Conservation (phyloP, 2,329 filamentous ascomycete species). For the Cordyceps javanica region DNA sequence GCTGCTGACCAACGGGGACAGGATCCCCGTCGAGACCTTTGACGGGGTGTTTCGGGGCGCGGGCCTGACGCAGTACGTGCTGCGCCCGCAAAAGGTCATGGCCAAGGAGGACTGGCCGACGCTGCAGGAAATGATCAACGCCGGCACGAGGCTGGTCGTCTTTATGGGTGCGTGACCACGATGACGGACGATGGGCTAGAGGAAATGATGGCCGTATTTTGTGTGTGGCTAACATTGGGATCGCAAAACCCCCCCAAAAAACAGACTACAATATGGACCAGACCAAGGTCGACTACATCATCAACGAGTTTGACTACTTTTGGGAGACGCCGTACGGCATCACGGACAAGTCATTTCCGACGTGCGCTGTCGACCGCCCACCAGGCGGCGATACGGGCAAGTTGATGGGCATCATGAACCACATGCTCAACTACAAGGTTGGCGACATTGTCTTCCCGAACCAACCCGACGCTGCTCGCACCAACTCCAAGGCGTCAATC, state of each 20-base stretch:
- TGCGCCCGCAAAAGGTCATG: conserved; percentile 36
- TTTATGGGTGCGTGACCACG: conserved; percentile 53
- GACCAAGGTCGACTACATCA: conserved; percentile 51
- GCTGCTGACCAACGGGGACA: conserved; percentile 57
- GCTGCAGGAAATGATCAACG: conserved; percentile 56
- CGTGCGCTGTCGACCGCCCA: conserved; percentile 61
- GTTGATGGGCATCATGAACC: conserved; percentile 41
- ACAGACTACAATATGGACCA: conserved; percentile 56
- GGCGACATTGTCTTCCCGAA: conserved; percentile 31
- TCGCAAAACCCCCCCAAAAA: background rate
- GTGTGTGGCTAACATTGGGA: background rate
- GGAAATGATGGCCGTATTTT: background rate
- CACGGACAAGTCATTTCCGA: conserved; percentile 51
- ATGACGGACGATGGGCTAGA: background rate
- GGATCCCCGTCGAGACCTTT: conserved; percentile 49
- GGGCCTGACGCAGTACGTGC: conserved; percentile 52
- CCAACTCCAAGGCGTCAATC: conserved; percentile 29
- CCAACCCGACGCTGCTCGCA: conserved; percentile 22
- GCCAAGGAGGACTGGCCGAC: conserved; percentile 60
- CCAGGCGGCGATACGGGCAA: conserved; percentile 28
- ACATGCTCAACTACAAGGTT: conserved; percentile 21
- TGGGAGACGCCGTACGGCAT: conserved; percentile 71
- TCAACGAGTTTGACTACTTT: conserved; percentile 58
- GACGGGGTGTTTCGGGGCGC: conserved; percentile 47
- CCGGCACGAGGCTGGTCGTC: conserved; percentile 58